These are phyloP conservation scores for Chytriomyces sp. DNA, from an alignment of 192 early-diverging fungal genomes.

Conservation along the genomic window DNA sequence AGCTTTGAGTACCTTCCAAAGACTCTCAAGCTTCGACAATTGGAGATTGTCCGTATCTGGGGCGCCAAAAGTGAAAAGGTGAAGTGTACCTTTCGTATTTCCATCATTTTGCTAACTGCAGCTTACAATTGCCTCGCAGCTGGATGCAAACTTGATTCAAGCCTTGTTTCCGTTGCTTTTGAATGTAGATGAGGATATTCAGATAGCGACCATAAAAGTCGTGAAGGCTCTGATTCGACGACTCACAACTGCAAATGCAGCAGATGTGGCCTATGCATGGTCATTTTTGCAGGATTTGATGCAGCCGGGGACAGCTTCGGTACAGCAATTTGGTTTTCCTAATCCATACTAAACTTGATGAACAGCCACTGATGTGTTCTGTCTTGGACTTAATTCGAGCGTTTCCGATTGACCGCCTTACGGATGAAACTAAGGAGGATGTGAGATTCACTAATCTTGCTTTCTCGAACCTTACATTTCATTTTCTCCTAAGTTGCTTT, in stretches of 20 bases:
- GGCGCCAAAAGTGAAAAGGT: conserved; percentile 52
- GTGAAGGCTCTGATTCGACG: conserved; percentile 44
- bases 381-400: conserved; percentile 36
- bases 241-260: conserved; percentile 34
- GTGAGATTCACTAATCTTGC: conserved; percentile 24
- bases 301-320: conserved; percentile 37
- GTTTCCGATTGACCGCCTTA: conserved; percentile 51
- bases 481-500: conserved; percentile 38
- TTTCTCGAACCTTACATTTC: neutral
- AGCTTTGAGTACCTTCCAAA: conserved; percentile 54
- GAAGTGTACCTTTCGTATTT: neutral
- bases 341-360: conserved; percentile 27
- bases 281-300: conserved; percentile 46
- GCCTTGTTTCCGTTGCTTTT: conserved; percentile 50
- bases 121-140: conserved; percentile 22
- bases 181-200: conserved; percentile 50
- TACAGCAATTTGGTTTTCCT: conserved; percentile 23
- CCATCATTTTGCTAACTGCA: neutral
- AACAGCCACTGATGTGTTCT: conserved; percentile 9
- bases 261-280: conserved; percentile 56
- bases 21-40: conserved; percentile 44
- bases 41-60: conserved; percentile 55
- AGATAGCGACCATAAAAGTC: conserved; percentile 44
- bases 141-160: conserved; percentile 61
- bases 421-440: conserved; percentile 45